phyloP scores from a whole-genome alignment of 2,329 filamentous ascomycete species.

The Aspergillus tamarii region DNA sequence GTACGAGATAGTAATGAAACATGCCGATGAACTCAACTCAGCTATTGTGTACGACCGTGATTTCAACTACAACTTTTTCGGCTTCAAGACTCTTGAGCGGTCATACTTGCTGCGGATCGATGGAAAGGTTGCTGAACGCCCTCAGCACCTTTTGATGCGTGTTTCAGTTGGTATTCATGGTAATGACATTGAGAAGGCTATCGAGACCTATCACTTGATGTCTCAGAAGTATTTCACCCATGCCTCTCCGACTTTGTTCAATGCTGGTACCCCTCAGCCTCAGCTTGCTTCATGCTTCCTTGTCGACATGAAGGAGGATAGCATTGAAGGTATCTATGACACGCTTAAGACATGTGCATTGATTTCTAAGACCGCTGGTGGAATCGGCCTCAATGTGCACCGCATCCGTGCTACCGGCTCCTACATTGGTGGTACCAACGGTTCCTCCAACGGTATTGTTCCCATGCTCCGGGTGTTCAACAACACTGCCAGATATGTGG shows the following conservation, averaged over 20 bases:
- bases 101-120: conserved; percentile 96
- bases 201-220: conserved; percentile 99
- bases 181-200: conserved; percentile 87
- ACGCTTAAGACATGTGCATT: conserved; percentile 98
- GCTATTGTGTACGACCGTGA: conserved; percentile 99
- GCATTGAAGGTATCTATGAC: conserved; percentile 98
- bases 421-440: conserved; percentile 97
- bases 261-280: conserved; percentile 90
- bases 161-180: conserved; percentile 96
- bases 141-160: conserved; percentile 99
- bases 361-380: conserved; percentile 99
- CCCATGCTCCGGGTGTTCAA: conserved; percentile 99
- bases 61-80: conserved; percentile 99
- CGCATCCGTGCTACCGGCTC: conserved; percentile 96
- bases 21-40: conserved; percentile 96
- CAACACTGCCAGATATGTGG: conserved; percentile 98
- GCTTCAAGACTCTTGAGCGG: conserved; percentile 98
- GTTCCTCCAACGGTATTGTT: conserved; percentile 94
- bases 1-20: conserved; percentile 91
- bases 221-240: conserved; percentile 99
- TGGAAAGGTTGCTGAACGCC: conserved; percentile 94
- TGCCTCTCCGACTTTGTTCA: conserved; percentile 96
- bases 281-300: conserved; percentile 98
- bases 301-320: conserved; percentile 99
- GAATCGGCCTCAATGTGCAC: conserved; percentile 95